Evolutionary conservation across 768 basidiomycete genomes (phyloP), one percentile per base, ranked within the genome.

Genomic region (Podaxis carcinomalis): DNA sequence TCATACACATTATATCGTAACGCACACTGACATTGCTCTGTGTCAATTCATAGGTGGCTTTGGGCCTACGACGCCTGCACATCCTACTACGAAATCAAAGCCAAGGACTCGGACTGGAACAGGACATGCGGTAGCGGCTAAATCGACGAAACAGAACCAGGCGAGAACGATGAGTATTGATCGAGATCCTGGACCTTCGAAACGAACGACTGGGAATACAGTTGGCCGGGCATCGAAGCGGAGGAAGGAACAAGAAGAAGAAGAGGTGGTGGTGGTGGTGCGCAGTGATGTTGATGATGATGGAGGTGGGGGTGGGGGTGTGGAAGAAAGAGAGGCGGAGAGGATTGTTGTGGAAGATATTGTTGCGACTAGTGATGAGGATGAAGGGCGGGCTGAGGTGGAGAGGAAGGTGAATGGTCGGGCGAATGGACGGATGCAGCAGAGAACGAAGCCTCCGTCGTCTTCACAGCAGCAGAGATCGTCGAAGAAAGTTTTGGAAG

Each of bases 61-160:
- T 56, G 57, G 56, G 1, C 63, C 65, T n/a, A 69, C 67, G 11
- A 69, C 68, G 13, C 67, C 68, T 40, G 63, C 53, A 46, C 49
- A 46, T 55, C 57, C 59, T 3, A 9, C 51, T 4, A 42, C 32
- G 46, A 65, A 51, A 62, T 25, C 56, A 23, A 64, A 54, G 37
- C 13, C 56, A 13, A 54, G 25, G 10, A 35, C 57, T 32, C 51
- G 42, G 44, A 27, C 32, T 21, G 37, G 51, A 28, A 56, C 56
- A 14, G 14, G 16, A 1, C 5, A 42, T 42, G 40, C 14, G 19
- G 40, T 5, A 42, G 40, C 0, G 40, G 14, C 40, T 32, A 62
- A 54, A 32, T 21, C 50, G 21, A 51, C 39, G 2, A 65, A 62
- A 49, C 65, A 28, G 23, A 57, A 56, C 39, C 53, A 50, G 46